Conservation (phyloP, 441 rosid genomes). For the Capsella rubella region DNA sequence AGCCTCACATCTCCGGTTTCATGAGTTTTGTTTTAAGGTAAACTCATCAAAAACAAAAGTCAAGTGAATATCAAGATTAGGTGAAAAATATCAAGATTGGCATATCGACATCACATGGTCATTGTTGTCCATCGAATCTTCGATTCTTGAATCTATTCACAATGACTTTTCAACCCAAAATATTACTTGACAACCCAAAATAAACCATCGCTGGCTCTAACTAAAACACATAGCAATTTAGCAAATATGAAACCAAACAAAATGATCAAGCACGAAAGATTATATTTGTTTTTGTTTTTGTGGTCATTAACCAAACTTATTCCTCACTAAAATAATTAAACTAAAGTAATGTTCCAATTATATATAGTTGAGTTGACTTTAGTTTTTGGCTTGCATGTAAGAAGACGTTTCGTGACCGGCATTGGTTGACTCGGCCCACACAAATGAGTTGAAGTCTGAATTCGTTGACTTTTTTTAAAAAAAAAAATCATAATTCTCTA, state of each 20-base stretch:
- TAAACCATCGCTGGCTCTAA: neutral
- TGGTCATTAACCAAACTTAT: too few relatives aligned
- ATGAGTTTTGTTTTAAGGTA: neutral
- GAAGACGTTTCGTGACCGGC: slow-evolving; percentile 23
- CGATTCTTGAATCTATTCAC: slow-evolving; percentile 27
- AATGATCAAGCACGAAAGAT: neutral
- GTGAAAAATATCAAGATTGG: neutral
- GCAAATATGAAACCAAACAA: neutral
- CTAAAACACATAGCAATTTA: neutral
- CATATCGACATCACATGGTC: slow-evolving; percentile 29
- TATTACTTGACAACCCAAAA: neutral
- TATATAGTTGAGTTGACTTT: slow-evolving; percentile 12
- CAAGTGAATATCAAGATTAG: neutral
- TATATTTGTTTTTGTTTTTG: neutral
- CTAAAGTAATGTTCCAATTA: neutral
- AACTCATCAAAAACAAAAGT: neutral
- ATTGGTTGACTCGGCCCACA: slow-evolving; percentile 11
- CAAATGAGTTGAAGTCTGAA: slow-evolving; percentile 28
- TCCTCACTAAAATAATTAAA: neutral
- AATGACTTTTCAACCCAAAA: slow-evolving; percentile 21
- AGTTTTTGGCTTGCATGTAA: slow-evolving; percentile 23
- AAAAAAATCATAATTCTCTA: too few relatives aligned
- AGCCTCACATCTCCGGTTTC: neutral
- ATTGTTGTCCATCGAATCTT: slow-evolving; percentile 24
- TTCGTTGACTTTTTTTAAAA: slow-evolving; percentile 2